Conservation (phyloP, 257 asterid species). For the Primulina tabacum region DNA sequence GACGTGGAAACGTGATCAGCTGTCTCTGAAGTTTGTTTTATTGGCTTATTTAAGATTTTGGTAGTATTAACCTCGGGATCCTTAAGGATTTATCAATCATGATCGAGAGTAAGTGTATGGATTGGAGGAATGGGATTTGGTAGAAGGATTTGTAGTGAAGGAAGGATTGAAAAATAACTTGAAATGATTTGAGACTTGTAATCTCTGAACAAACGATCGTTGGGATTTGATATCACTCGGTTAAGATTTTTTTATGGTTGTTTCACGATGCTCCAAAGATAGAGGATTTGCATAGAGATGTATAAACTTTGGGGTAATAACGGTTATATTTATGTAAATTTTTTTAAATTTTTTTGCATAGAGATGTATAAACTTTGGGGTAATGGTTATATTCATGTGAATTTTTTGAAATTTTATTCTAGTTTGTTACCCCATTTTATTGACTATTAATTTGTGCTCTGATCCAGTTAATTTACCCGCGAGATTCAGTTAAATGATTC, state of each 20-base stretch:
- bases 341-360: background rate
- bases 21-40: background rate
- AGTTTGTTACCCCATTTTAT: background rate
- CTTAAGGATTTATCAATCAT: background rate
- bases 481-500: background rate
- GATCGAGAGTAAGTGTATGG: background rate
- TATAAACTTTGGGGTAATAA: background rate
- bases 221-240: background rate
- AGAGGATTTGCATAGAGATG: background rate
- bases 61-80: background rate
- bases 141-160: background rate
- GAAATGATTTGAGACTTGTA: background rate
- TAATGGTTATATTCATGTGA: background rate
- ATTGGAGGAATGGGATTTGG: background rate
- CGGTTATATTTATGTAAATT: background rate
- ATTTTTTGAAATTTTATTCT: background rate
- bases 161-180: background rate
- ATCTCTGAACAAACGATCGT: background rate
- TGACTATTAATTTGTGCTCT: no score
- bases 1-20: background rate
- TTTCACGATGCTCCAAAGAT: background rate
- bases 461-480: background rate
- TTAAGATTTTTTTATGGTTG: background rate
- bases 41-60: background rate
- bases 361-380: background rate